A percentile compares a stretch with the other conserved stretches of the same genome.
Conservation (phyloP, 768 basidiomycete genomes). For the Psilocybe tampanensis region DNA sequence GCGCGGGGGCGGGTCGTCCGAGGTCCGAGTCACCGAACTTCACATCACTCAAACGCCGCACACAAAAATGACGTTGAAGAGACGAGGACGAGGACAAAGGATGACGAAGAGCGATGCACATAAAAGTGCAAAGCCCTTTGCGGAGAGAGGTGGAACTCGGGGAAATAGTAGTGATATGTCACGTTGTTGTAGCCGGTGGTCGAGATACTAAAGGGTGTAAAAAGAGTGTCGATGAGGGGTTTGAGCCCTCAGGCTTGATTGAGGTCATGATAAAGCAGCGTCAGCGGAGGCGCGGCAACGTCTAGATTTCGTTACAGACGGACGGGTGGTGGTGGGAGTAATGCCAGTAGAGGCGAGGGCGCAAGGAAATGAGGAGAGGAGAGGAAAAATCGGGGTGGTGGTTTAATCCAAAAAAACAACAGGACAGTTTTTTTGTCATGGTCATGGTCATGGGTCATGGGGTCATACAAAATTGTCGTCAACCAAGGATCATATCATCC, state of each 20-base stretch:
- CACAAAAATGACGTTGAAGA: not conserved
- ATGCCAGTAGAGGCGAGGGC: not conserved
- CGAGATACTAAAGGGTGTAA: too few species aligned
- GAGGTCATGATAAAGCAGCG: conserved; percentile 6
- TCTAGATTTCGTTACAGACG: conserved; percentile 4
- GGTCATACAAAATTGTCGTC: not conserved
- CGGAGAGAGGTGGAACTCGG: not conserved
- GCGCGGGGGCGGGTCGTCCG: too few species aligned
- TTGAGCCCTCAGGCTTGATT: too few species aligned
- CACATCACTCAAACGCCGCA: too few species aligned
- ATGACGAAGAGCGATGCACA: not conserved
- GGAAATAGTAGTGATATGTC: not conserved
- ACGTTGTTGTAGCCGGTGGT: not conserved
- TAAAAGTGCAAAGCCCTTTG: not conserved
- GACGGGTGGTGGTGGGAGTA: too few species aligned
- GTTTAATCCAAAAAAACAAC: not conserved
- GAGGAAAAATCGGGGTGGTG: not conserved
- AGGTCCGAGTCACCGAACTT: too few species aligned
- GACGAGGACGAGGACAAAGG: not conserved
- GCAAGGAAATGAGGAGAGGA: not conserved
- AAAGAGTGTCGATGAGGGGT: too few species aligned
- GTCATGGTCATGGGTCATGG: too few species aligned
- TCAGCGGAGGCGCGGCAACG: too few species aligned
- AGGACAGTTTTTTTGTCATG: too few species aligned
- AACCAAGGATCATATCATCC: conserved; percentile 13